phyloP scores from a whole-genome alignment of 2,329 filamentous ascomycete species.

The Penicillium sp. region DNA sequence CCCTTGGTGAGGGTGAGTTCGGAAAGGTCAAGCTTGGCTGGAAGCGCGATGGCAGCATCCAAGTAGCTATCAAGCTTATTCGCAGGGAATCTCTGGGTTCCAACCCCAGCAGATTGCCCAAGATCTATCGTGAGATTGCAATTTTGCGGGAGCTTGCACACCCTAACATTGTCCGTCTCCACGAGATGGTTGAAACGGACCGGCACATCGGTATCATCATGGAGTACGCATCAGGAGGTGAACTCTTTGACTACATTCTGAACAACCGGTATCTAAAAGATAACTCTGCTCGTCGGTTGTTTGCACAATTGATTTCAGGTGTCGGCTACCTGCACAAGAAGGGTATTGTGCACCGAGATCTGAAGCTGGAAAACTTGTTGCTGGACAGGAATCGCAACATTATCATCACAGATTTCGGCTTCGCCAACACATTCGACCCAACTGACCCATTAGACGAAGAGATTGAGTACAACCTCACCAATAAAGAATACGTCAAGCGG shows the following conservation, averaged over 20 bases:
- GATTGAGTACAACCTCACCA: conserved; percentile 80
- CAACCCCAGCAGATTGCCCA: conserved; percentile 85
- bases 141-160: conserved; percentile 86
- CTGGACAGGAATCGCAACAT: conserved; percentile 97
- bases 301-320: conserved; percentile 92
- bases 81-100: conserved; percentile 84
- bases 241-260: conserved; percentile 97
- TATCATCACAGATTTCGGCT: conserved; percentile 99
- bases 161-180: conserved; percentile 92
- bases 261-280: conserved; percentile 97
- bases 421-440: conserved; percentile 95
- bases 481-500: conserved; percentile 83
- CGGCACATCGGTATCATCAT: conserved; percentile 96
- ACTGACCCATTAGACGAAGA: conserved; percentile 84
- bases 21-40: conserved; percentile 98
- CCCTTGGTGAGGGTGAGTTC: conserved; percentile 95
- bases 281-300: conserved; percentile 81
- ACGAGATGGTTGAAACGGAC: conserved; percentile 98
- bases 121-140: conserved; percentile 95
- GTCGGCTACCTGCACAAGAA: conserved; percentile 98
- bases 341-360: conserved; percentile 93
- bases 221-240: conserved; percentile 95
- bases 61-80: conserved; percentile 98
- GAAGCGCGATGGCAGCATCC: conserved; percentile 90
- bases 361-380: conserved; percentile 94